Evolutionary conservation across 2,329 filamentous ascomycete species (phyloP), one percentile per base, ranked within the genome.

Genomic region (Aspergillus sergii): DNA sequence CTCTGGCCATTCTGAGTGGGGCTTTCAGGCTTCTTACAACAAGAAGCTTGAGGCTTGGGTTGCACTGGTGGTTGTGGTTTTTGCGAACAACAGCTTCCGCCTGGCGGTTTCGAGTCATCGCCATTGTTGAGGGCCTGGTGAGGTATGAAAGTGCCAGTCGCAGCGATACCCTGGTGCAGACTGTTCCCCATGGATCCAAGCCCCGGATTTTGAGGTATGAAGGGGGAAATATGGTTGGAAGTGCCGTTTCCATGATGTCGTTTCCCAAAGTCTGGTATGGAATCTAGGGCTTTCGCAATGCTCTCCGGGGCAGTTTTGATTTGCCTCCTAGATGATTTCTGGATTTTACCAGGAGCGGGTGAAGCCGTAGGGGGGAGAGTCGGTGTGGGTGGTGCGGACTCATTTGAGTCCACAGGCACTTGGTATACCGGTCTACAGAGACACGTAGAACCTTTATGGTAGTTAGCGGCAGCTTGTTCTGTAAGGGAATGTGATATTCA

Each of bases 341-440:
- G 78, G 8, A 79, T 64, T 61, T 76, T 76, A 50, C 69, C 73
- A 6, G 75, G 64, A n/a, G 67, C 62, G 28, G 70, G 66, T 7
- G 75, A 70, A 6, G 73, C 69, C 23, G 65, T 62, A 23, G 71
- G 60, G 10, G 65, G 56, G 48, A 68, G 43, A n/a, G 66, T 57
- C 10, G 65, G 51, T n/a, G 53, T 39, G 30, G 69, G 50, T 23
- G 69, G 64, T 10, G 66, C 61, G 43, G 72, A 46, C 9, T 75
- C 73, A 53, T 68, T 59, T 9, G 68, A 64, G 50, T 67, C 64
- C 23, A 68, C 66, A 12, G 75, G 75, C 2, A 80, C 76, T 62
- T 78, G 72, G 65, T 80, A 80, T 16, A 80, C 66, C 23, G 79
- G 79, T 58, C 79, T 72, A 64, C 79, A 81, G 45, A 80, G 60